These are phyloP conservation scores for Acmispon strigosus DNA, from an alignment of 306 rosid genomes.

Conservation along the genomic window DNA sequence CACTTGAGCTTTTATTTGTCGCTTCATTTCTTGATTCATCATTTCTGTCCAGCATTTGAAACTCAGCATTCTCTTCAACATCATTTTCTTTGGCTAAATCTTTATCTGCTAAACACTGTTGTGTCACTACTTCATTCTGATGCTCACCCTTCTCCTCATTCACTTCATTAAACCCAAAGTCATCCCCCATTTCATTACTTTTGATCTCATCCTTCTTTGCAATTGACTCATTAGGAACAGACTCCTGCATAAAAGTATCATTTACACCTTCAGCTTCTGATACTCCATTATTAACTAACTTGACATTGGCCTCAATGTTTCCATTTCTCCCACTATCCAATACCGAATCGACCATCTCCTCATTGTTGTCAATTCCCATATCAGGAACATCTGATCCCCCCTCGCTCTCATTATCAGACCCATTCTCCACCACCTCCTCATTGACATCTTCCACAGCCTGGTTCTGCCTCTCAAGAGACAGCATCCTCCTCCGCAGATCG, in stretches of 20 bases:
- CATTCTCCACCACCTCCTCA: slow-evolving; percentile 56
- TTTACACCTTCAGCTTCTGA: slow-evolving; percentile 31
- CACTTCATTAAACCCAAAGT: slow-evolving; percentile 7
- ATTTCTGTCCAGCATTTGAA: slow-evolving; percentile 10
- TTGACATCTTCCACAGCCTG: slow-evolving; percentile 48
- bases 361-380: slow-evolving; percentile 37
- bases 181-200: slow-evolving; percentile 21
- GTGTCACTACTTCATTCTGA: slow-evolving; percentile 14
- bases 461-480: slow-evolving; percentile 46
- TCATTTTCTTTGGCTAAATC: slow-evolving; percentile 18
- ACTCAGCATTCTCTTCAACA: slow-evolving; percentile 14
- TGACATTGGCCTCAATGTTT: slow-evolving; percentile 9
- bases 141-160: slow-evolving; percentile 16
- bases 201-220: slow-evolving; percentile 15
- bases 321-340: slow-evolving; percentile 29
- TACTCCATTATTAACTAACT: slow-evolving; percentile 19
- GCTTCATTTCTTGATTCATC: slow-evolving; percentile 21
- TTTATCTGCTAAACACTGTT: slow-evolving; percentile 11
- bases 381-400: slow-evolving; percentile 41
- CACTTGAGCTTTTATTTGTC: slow-evolving; percentile 9
- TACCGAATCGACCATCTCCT: slow-evolving; percentile 35
- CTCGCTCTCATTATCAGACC: slow-evolving; percentile 43
- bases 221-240: slow-evolving; percentile 20
- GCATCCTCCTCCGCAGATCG: slow-evolving; percentile 70
- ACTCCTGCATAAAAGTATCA: slow-evolving; percentile 42